These are phyloP conservation scores for Candida germanica DNA, from an alignment of 805 yeast genomes.

Conservation along the genomic window DNA sequence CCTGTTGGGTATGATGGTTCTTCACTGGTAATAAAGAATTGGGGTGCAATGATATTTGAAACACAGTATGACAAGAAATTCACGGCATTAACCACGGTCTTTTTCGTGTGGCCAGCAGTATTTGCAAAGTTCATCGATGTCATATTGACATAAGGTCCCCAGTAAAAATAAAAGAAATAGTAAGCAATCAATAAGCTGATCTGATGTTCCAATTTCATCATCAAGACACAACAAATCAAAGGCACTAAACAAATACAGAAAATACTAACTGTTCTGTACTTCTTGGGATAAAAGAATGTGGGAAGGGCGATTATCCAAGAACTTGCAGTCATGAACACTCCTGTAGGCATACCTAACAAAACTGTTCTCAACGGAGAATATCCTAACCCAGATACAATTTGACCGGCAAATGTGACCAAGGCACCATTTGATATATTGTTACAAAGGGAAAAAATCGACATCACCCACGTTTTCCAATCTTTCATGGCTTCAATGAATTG, in stretches of 20 bases:
- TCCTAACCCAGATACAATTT: constrained; percentile 52
- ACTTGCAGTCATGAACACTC: constrained; percentile 41
- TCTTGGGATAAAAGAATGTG: constrained; percentile 20
- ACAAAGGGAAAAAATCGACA: constrained; percentile 25
- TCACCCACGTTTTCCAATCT: constrained; percentile 35
- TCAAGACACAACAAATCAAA: constrained; percentile 34
- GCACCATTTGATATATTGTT: constrained; percentile 36
- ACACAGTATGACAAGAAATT: constrained; percentile 48
- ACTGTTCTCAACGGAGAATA: constrained; percentile 43
- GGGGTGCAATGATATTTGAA: constrained; percentile 58
- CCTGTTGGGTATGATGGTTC: constrained; percentile 52
- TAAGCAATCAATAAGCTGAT: constrained; percentile 48
- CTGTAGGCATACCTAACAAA: constrained; percentile 54
- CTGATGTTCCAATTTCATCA: constrained; percentile 34
- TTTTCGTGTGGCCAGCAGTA: constrained; percentile 58
- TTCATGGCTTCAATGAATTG: constrained; percentile 36
- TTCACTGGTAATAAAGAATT: constrained; percentile 41
- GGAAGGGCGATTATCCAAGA: constrained; percentile 24
- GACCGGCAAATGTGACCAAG: constrained; percentile 35
- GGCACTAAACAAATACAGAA: constrained; percentile 28
- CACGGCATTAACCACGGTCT: constrained; percentile 44
- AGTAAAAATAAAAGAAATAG: constrained; percentile 51
- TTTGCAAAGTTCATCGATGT: constrained; percentile 42
- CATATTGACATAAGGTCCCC: constrained; percentile 44
- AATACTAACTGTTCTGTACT: constrained; percentile 18